Percentiles rank a stretch among this genome's conserved stretches.
Evolutionary conservation across 1,284 basidiomycete genomes (phyloP).

Genomic region (Malassezia sympodialis): DNA sequence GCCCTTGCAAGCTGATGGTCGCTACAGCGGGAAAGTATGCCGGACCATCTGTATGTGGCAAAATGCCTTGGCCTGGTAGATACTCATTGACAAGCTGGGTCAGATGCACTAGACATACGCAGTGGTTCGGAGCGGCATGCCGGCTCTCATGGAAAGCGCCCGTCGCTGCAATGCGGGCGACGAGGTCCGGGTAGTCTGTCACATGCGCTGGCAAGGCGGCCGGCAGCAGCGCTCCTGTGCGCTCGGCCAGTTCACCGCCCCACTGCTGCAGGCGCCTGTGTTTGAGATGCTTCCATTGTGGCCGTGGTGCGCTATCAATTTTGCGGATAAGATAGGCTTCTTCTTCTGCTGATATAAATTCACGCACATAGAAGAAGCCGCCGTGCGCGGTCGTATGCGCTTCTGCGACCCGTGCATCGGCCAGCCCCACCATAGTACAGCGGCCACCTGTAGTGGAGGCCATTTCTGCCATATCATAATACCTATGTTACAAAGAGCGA

Average conservation of each 20-base stretch:
- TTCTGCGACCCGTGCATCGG: neutral
- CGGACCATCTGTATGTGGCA: conserved; percentile 80
- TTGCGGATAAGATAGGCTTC: conserved; percentile 67
- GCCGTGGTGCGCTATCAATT: conserved; percentile 66
- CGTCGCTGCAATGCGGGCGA: conserved; percentile 57
- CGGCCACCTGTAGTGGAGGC: neutral
- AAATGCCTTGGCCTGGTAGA: conserved; percentile 74
- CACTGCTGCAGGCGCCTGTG: conserved; percentile 58
- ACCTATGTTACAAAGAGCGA: neutral
- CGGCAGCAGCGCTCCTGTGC: conserved; percentile 56
- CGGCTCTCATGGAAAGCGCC: conserved; percentile 58
- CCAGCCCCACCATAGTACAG: neutral
- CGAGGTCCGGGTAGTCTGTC: conserved; percentile 58
- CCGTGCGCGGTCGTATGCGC: neutral
- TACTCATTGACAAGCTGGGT: conserved; percentile 55
- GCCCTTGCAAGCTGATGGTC: conserved; percentile 74
- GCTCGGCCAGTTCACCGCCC: conserved; percentile 59
- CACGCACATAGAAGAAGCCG: conserved; percentile 54
- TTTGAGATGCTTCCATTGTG: conserved; percentile 71
- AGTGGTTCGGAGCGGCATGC: conserved; percentile 66
- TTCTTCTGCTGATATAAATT: conserved; percentile 67
- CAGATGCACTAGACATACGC: conserved; percentile 61
- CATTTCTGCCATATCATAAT: neutral
- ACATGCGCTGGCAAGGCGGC: conserved; percentile 61
- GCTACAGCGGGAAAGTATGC: conserved; percentile 78